phyloP scores from a whole-genome alignment of 73 alveolate genomes.

The Symbiodinium pilosum region DNA sequence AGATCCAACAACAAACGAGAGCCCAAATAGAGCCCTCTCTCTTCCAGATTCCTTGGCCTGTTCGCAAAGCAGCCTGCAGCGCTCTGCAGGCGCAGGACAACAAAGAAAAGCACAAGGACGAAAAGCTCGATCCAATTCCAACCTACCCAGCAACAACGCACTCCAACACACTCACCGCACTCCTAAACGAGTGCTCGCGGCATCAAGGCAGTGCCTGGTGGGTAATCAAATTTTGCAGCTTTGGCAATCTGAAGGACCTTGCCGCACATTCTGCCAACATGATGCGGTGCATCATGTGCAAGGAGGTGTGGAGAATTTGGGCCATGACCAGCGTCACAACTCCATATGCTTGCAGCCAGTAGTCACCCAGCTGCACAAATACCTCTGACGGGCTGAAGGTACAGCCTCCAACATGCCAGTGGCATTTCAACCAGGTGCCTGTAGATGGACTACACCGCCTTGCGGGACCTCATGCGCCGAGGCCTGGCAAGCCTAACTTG shows the following conservation, averaged over 20 bases:
- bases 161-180: too few relatives aligned
- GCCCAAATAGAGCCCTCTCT: background rate
- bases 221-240: conserved; percentile 53
- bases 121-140: conserved; percentile 57
- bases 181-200: background rate
- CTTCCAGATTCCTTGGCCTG: background rate
- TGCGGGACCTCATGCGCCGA: background rate
- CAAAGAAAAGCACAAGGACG: background rate
- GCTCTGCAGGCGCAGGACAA: background rate
- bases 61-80: conserved; percentile 56
- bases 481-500: background rate
- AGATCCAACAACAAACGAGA: background rate
- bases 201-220: conserved; percentile 7
- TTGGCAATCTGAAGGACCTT: conserved; percentile 37
- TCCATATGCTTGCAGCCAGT: conserved; percentile 59
- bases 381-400: conserved; percentile 9
- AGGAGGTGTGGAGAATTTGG: too few relatives aligned
- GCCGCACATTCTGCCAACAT: too few relatives aligned
- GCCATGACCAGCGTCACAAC: background rate
- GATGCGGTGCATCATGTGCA: too few relatives aligned
- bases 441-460: background rate
- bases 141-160: conserved; percentile 14
- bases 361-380: conserved; percentile 25
- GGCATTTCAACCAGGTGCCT: background rate
- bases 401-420: too few relatives aligned